These are phyloP conservation scores for Cardiospermum halicacabum DNA, from an alignment of 345 rosid species.

Conservation along the genomic window DNA sequence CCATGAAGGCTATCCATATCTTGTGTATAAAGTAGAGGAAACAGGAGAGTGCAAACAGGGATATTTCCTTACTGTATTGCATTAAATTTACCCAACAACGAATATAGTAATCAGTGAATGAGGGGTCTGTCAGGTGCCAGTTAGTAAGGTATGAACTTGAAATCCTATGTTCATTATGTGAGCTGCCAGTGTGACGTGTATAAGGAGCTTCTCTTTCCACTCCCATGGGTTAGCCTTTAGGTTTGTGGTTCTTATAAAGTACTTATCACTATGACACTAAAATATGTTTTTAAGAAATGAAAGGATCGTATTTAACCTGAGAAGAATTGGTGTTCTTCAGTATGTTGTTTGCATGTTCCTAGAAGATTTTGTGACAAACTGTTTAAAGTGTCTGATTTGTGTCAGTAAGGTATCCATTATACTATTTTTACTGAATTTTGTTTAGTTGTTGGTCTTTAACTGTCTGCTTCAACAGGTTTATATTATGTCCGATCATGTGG, in stretches of 20 bases:
- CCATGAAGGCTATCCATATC: not conserved
- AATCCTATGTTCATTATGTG: too few relatives aligned
- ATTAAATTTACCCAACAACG: not conserved
- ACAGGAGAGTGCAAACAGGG: not conserved
- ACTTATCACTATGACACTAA: too few relatives aligned
- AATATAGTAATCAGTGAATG: not conserved
- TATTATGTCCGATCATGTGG: conserved; percentile 61
- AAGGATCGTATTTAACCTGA: conserved; percentile 7
- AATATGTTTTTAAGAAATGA: not conserved
- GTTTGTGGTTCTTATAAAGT: too few relatives aligned
- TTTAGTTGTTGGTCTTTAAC: conserved; percentile 13
- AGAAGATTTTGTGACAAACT: conserved; percentile 4
- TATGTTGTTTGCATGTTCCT: not conserved
- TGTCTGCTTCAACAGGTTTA: conserved; percentile 55
- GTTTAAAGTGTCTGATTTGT: conserved; percentile 12
- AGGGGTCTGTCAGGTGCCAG: too few relatives aligned
- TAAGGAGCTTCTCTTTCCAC: too few relatives aligned
- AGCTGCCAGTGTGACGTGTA: too few relatives aligned
- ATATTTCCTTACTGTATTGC: not conserved
- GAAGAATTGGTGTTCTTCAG: not conserved
- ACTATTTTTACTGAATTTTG: not conserved
- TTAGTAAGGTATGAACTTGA: too few relatives aligned
- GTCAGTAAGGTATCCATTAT: not conserved
- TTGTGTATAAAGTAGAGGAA: not conserved
- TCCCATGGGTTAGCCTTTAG: too few relatives aligned